These are phyloP conservation scores for Neofusicoccum umdonicola DNA, from an alignment of 2,329 filamentous ascomycete species.

Conservation along the genomic window DNA sequence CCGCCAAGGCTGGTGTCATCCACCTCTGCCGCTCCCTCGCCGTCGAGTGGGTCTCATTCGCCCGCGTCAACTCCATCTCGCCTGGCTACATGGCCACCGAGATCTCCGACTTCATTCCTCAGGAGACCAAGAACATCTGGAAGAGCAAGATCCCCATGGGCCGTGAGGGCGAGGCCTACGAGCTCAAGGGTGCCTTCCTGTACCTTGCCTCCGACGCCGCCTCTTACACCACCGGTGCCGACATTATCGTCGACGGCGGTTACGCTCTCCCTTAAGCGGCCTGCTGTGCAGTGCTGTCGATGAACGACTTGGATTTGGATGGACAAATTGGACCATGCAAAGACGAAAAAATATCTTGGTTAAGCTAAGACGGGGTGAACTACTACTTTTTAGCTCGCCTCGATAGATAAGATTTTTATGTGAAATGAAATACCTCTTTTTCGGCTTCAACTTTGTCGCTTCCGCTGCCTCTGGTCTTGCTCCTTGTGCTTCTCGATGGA, in stretches of 20 bases:
- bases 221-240: constrained; percentile 66
- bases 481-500: too few relatives aligned
- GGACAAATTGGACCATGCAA: background rate
- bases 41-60: constrained; percentile 69
- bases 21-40: constrained; percentile 63
- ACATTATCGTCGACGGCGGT: constrained; percentile 19
- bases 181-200: constrained; percentile 80
- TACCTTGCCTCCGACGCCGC: constrained; percentile 79
- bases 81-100: constrained; percentile 69
- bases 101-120: constrained; percentile 62
- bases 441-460: background rate
- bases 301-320: background rate
- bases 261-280: constrained; percentile 14
- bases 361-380: background rate
- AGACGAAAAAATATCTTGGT: constrained; percentile 1
- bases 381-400: constrained; percentile 5
- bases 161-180: constrained; percentile 68
- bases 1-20: constrained; percentile 64
- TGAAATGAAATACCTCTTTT: constrained; percentile 10
- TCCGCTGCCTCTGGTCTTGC: too few relatives aligned
- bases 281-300: background rate
- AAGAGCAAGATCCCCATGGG: constrained; percentile 78
- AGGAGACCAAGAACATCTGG: constrained; percentile 72
- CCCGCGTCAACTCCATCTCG: constrained; percentile 66
- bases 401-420: constrained; percentile 11